phyloP scores from a whole-genome alignment of 352 stramenopile genomes.

The Phytophthora melonis region DNA sequence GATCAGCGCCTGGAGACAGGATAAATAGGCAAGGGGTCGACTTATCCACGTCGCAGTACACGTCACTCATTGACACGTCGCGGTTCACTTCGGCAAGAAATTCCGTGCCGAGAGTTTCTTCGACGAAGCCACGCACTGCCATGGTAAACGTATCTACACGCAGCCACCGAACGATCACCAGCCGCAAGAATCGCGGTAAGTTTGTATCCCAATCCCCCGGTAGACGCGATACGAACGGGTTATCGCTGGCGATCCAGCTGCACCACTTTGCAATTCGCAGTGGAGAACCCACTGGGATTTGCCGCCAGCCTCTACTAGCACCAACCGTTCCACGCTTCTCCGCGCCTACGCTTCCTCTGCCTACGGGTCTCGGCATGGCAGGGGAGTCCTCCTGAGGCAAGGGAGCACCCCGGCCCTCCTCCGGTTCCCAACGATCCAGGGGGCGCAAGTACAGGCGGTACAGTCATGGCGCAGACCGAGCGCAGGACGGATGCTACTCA shows the following conservation, averaged over 20 bases:
- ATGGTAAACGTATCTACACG: conserved; percentile 58
- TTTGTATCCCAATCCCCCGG: conserved; percentile 43
- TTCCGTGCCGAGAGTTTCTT: conserved; percentile 42
- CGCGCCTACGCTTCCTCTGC: too few relatives aligned
- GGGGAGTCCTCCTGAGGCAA: too few relatives aligned
- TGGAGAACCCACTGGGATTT: too few relatives aligned
- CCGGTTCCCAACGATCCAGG: too few relatives aligned
- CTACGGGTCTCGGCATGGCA: too few relatives aligned
- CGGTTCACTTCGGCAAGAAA: conserved; percentile 24
- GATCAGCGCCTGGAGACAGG: conserved; percentile 77
- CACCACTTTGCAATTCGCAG: too few relatives aligned
- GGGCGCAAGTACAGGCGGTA: too few relatives aligned
- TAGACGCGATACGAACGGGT: conserved; percentile 49
- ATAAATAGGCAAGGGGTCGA: conserved; percentile 80
- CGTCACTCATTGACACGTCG: conserved; percentile 47
- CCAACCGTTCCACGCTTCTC: too few relatives aligned
- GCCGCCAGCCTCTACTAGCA: too few relatives aligned
- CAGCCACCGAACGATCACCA: conserved; percentile 71
- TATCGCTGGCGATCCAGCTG: conserved; percentile 46
- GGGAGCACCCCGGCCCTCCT: too few relatives aligned
- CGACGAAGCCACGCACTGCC: conserved; percentile 52
- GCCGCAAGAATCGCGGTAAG: conserved; percentile 56
- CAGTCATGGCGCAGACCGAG: too few relatives aligned
- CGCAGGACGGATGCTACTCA: too few relatives aligned
- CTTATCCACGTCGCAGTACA: conserved; percentile 69